phyloP scores from a whole-genome alignment of 371 early-diverging fungal genomes.

The Mortierella sp. region DNA sequence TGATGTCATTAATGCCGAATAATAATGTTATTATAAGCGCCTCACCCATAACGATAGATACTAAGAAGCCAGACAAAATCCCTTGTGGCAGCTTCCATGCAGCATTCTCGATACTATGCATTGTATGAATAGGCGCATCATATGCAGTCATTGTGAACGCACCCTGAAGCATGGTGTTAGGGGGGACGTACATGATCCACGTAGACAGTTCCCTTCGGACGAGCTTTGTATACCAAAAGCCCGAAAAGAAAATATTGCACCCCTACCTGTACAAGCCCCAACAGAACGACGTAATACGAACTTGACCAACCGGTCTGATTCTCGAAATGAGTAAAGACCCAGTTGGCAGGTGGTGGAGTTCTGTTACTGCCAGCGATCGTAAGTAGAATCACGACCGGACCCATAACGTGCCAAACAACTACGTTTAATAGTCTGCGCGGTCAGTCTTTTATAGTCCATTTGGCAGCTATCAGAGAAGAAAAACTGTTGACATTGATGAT shows the following conservation, averaged over 20 bases:
- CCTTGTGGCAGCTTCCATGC: slow-evolving; percentile 25
- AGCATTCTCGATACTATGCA: slow-evolving; percentile 24
- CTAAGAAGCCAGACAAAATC: slow-evolving; percentile 25
- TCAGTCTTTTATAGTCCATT: background rate
- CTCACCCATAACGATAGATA: slow-evolving; percentile 25
- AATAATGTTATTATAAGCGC: slow-evolving; percentile 23
- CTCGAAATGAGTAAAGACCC: slow-evolving; percentile 45
- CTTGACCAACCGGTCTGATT: slow-evolving; percentile 39
- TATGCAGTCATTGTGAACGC: slow-evolving; percentile 35
- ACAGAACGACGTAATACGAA: slow-evolving; percentile 14
- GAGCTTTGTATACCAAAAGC: background rate
- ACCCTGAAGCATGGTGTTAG: slow-evolving; percentile 6
- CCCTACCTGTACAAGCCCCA: slow-evolving; percentile 27
- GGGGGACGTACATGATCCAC: no score
- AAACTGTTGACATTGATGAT: background rate
- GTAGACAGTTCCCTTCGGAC: no score
- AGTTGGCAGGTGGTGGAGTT: slow-evolving; percentile 18
- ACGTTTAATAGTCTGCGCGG: background rate
- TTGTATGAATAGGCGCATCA: slow-evolving; percentile 41
- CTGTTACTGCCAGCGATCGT: slow-evolving; percentile 16
- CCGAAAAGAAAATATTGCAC: no score
- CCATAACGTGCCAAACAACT: slow-evolving; percentile 33
- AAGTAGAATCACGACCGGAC: slow-evolving; percentile 27
- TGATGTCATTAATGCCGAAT: slow-evolving; percentile 23
- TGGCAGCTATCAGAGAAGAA: background rate